Base-by-base conservation (phyloP, 139 green algal species). In the Penium margaritaceum region DNA sequence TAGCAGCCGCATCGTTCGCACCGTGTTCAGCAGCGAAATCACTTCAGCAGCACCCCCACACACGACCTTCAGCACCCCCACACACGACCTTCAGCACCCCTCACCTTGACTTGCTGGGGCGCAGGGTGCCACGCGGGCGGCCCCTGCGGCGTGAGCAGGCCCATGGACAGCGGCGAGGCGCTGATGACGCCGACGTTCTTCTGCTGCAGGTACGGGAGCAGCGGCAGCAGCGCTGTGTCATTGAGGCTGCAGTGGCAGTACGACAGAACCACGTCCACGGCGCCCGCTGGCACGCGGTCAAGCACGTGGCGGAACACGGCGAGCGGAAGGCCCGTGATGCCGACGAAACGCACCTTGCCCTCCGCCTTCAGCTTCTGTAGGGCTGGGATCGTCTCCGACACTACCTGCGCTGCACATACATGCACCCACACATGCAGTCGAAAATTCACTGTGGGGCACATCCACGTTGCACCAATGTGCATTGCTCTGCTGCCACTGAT, bases 51-150 rank as follows among this genome's bases (percentile, higher is more conserved):
- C n/a, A n/a, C n/a, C n/a, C n/a, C n/a, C n/a, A n/a, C n/a, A n/a
- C n/a, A n/a, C n/a, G n/a, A n/a, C n/a, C n/a, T n/a, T n/a, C n/a
- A n/a, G n/a, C n/a, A n/a, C n/a, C n/a, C n/a, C n/a, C n/a, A n/a
- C n/a, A n/a, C n/a, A n/a, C n/a, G n/a, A n/a, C n/a, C n/a, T n/a
- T n/a, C n/a, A n/a, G n/a, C n/a, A n/a, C n/a, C n/a, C n/a, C n/a
- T n/a, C n/a, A 78, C 54, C 68, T 90, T 83, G 7, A 97, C 33
- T 14, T 81, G 57, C 5, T 83, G 29, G 7, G 92, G 86, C 4
- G 92, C 92, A 0, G 92, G 92, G 79, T 97, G 92, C 92, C 92
- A 97, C 0, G 60, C 43, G 2, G 92, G 90, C 3, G 92, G 89
- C 1, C 92, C 92, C 70, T 82, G 80, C 5, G 66, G 61, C 2